These are phyloP conservation scores for Microdochium nivale DNA, from an alignment of 2,329 filamentous ascomycete genomes.

Conservation along the genomic window DNA sequence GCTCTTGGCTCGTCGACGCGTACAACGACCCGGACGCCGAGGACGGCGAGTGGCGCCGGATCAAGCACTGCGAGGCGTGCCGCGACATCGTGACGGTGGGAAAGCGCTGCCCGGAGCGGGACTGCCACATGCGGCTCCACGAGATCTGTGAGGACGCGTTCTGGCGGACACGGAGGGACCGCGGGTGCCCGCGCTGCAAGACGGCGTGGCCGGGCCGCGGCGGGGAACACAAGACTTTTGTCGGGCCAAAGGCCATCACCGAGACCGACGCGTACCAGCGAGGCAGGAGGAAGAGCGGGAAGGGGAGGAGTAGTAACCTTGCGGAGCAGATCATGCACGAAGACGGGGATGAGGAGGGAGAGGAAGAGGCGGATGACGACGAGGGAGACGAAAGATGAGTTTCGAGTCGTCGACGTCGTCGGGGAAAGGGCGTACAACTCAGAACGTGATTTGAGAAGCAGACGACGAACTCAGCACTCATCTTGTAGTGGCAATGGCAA, in stretches of 20 bases:
- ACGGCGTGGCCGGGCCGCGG: constrained; percentile 34
- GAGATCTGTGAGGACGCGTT: constrained; percentile 66
- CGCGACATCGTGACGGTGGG: constrained; percentile 83
- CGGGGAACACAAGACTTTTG: constrained; percentile 27
- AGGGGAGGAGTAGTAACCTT: constrained; percentile 21
- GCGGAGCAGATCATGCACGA: constrained; percentile 23
- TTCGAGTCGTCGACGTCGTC: neutral
- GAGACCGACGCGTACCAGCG: constrained; percentile 40
- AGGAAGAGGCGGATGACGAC: constrained; percentile 11
- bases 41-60: constrained; percentile 55
- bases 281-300: constrained; percentile 27
- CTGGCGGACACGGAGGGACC: constrained; percentile 56
- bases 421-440: constrained; percentile 10
- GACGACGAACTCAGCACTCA: no score
- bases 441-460: no score
- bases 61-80: constrained; percentile 85
- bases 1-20: constrained; percentile 74
- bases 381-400: constrained; percentile 17
- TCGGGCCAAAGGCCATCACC: constrained; percentile 50
- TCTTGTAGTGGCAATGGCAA: no score
- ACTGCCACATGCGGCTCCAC: constrained; percentile 66
- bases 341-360: constrained; percentile 16
- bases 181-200: constrained; percentile 56
- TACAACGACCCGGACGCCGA: constrained; percentile 71
- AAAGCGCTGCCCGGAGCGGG: constrained; percentile 61